Base-by-base conservation (phyloP, 2,329 filamentous ascomycete species). In the Ascochyta pisi region DNA sequence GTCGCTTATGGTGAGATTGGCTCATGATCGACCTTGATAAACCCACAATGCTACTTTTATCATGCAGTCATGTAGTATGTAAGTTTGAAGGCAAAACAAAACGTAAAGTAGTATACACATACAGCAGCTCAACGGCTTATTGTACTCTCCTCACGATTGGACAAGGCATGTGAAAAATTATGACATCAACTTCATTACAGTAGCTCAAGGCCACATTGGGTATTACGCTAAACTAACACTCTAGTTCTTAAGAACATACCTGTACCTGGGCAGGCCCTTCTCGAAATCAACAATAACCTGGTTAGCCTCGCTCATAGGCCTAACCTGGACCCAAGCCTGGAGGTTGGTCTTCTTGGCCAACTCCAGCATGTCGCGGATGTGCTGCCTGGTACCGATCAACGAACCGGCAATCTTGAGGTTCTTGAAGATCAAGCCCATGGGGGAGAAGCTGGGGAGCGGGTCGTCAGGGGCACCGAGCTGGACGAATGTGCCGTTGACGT, bases 381-480 rank as follows among this genome's bases (percentile, higher is more conserved):
- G 85, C 27, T 85, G 77, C 2, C 86, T 82, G 46, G 89, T 82
- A 0, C 87, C 88, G 26, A 83, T 83, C 0, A 89, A 81, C 74
- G 83, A 88, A 13, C 87, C 87, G 57, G 85, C 81, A 3, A 94
- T 80, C 15, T 82, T 84, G 16, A 86, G 73, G 12, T 85, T 87
- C 61, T 83, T 81, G 13, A 70, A 24, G 19, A 89, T 66, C 31
- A 89, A 61, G 0, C 77, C 76, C 78, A 81, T 73, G 66, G 84
- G 83, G 2, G 83, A 82, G 57, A 86, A 77, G 44, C 73, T 66
- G 62, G 85, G 79, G 62, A 70, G 47, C 35, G 83, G 59, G 73
- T 78, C 75, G 65, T 91, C 89, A 0, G 89, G 88, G 1, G 83
- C 83, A 26, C 88, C 88, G 44, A 91, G 81, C 73, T 89, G 86